Percentiles rank a stretch among this genome's conserved stretches.
Conservation (phyloP, 1,139 yeast species). For the Eremothecium cymbalariae region DNA sequence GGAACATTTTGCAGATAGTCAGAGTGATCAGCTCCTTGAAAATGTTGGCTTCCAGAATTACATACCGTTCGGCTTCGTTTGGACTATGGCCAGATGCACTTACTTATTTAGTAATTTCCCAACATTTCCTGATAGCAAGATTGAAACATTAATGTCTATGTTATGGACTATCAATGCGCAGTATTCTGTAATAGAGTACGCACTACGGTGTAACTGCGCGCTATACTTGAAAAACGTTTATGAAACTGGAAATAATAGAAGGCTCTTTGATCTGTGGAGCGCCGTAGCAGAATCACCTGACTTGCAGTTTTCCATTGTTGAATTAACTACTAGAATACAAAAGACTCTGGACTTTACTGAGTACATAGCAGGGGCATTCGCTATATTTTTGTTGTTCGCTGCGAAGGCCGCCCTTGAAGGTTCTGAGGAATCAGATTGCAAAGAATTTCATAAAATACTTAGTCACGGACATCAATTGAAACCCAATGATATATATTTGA, state of each 20-base stretch:
- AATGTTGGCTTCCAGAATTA: neutral
- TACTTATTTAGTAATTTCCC: slow-evolving; percentile 1
- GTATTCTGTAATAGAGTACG: slow-evolving; percentile 2
- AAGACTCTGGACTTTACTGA: slow-evolving; percentile 2
- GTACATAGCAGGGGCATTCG: slow-evolving; percentile 2
- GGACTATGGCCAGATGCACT: slow-evolving; percentile 4
- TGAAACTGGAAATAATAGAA: neutral
- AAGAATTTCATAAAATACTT: too few species aligned
- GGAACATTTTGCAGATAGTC: too few species aligned
- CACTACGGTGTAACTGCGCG: slow-evolving; percentile 2
- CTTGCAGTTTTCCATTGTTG: slow-evolving; percentile 1
- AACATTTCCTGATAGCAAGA: slow-evolving; percentile 1
- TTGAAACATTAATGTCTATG: slow-evolving; percentile 3
- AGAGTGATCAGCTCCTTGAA: neutral
- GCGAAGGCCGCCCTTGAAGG: slow-evolving; percentile 6
- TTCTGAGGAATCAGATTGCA: too few species aligned
- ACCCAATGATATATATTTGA: slow-evolving; percentile 3
- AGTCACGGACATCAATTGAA: too few species aligned
- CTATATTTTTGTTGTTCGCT: slow-evolving; percentile 4
- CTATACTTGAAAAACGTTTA: slow-evolving; percentile 5
- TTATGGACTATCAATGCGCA: slow-evolving; percentile 4
- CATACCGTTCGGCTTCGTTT: neutral
- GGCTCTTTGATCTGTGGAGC: slow-evolving; percentile 1
- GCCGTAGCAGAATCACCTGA: neutral
- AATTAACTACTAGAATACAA: slow-evolving; percentile 3